phyloP scores from a whole-genome alignment of 495 filamentous ascomycete genomes.

The Halenospora varia region DNA sequence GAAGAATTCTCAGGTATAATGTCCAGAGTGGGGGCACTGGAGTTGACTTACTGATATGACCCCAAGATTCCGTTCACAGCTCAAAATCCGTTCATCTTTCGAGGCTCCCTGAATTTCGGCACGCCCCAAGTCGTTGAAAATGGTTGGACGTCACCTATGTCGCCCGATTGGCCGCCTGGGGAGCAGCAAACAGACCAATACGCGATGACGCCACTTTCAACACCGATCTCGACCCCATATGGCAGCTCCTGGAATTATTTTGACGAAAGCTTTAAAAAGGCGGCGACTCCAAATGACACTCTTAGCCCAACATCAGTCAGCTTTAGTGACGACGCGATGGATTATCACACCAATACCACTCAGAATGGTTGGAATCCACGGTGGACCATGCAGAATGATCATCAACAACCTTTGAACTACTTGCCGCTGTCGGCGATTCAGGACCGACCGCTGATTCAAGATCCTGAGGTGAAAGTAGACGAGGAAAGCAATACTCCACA shows the following conservation, averaged over 20 bases:
- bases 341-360: not conserved
- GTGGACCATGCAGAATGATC: not conserved
- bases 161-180: not conserved
- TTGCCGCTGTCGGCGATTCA: not conserved
- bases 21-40: too few relatives aligned
- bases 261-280: not conserved
- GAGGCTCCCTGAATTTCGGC: not conserved
- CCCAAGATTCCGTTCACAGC: not conserved
- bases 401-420: not conserved
- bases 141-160: not conserved
- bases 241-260: not conserved
- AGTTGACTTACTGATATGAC: not conserved
- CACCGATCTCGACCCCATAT: not conserved
- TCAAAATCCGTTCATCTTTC: not conserved
- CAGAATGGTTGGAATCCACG: not conserved
- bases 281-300: not conserved
- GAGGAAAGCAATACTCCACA: not conserved
- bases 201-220: not conserved
- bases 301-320: not conserved
- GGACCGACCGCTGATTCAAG: not conserved
- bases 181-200: not conserved
- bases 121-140: not conserved
- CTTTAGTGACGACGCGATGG: not conserved
- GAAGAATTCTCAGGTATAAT: too few relatives aligned
- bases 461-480: not conserved